phyloP scores from a whole-genome alignment of 345 rosid genomes.

The Melaleuca alternifolia region DNA sequence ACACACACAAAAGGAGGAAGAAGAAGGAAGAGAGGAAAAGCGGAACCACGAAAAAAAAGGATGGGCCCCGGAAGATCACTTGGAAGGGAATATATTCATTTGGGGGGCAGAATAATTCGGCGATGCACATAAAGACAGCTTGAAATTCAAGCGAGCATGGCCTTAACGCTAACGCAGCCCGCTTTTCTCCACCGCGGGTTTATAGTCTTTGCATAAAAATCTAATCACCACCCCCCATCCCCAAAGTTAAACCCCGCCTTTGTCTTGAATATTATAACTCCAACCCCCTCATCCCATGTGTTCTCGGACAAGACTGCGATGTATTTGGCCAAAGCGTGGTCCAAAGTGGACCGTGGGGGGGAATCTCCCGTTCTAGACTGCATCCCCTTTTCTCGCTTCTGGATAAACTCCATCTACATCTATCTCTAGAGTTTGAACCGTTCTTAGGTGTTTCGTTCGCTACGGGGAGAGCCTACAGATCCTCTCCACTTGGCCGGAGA shows the following conservation, averaged over 20 bases:
- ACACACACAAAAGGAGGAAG: not conserved
- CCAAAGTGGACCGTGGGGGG: not conserved
- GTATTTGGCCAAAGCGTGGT: not conserved
- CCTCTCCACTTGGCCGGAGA: not conserved
- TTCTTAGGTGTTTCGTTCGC: not conserved
- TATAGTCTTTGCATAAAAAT: not conserved
- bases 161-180: slow-evolving; percentile 45
- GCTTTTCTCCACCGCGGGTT: slow-evolving; percentile 11
- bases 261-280: slow-evolving; percentile 15
- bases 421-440: not conserved
- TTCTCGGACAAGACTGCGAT: not conserved
- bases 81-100: slow-evolving; percentile 71
- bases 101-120: slow-evolving; percentile 47
- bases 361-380: not conserved
- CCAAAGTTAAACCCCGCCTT: slow-evolving; percentile 57
- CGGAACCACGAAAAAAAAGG: not conserved
- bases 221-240: slow-evolving; percentile 6
- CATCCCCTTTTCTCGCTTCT: not conserved
- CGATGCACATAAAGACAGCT: slow-evolving; percentile 62
- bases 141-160: slow-evolving; percentile 76
- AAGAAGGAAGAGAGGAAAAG: not conserved
- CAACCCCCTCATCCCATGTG: no score
- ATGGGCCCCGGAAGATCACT: slow-evolving; percentile 3
- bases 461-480: not conserved
- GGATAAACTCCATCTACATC: not conserved